Conservation (phyloP, 2,329 filamentous ascomycete genomes). For the Pseudocercospora musae region DNA sequence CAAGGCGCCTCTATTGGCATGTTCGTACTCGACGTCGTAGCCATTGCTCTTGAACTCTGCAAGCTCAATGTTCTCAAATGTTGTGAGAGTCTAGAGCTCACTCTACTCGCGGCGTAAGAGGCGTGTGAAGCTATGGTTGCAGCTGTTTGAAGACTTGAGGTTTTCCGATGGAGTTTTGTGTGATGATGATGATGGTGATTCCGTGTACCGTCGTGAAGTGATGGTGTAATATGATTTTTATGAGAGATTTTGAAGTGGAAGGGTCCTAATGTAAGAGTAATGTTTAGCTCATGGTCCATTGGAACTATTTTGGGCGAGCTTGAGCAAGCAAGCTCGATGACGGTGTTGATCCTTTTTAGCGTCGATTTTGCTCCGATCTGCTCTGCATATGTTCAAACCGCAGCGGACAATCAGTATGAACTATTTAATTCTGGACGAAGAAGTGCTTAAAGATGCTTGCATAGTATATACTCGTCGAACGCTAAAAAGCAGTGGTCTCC, state of each 20-base stretch:
- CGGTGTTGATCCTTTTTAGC: background rate
- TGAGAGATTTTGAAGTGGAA: constrained; percentile 12
- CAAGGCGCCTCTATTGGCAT: constrained; percentile 47
- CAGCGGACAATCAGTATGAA: background rate
- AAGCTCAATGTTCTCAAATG: background rate
- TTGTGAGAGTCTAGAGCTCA: background rate
- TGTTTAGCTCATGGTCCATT: constrained; percentile 15
- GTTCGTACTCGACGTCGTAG: constrained; percentile 36
- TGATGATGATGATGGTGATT: background rate
- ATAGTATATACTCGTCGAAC: background rate
- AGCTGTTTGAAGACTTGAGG: constrained; percentile 6
- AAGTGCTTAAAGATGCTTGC: background rate
- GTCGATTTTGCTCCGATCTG: background rate
- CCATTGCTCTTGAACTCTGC: constrained; percentile 31
- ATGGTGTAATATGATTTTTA: constrained; percentile 1
- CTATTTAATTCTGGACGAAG: too few relatives aligned
- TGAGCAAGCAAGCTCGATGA: constrained; percentile 7
- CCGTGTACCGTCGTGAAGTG: constrained; percentile 1
- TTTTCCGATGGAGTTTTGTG: background rate
- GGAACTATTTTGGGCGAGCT: background rate
- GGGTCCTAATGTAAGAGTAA: constrained; percentile 13
- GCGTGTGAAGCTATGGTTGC: constrained; percentile 33
- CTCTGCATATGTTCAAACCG: background rate
- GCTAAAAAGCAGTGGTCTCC: background rate
- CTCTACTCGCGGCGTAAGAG: constrained; percentile 17